Percentiles rank a stretch among this genome's conserved stretches.
phyloP scores from a whole-genome alignment of 257 asterid species.

The Ehretia macrophylla region DNA sequence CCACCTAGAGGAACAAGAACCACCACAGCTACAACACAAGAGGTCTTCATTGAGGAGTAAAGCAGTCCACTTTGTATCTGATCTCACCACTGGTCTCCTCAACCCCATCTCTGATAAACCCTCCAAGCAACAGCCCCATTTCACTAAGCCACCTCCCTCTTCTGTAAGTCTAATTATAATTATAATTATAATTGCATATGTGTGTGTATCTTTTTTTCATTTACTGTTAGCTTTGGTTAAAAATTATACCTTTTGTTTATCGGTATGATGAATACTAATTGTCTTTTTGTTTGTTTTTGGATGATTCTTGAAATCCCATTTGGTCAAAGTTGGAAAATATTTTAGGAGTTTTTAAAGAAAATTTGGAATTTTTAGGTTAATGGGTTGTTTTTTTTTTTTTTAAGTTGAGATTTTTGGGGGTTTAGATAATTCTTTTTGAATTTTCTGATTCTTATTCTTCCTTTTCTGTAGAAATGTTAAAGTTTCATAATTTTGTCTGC shows the following conservation, averaged over 20 bases:
- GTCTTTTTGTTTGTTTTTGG: background rate
- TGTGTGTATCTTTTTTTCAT: background rate
- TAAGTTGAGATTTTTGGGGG: background rate
- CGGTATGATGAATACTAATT: background rate
- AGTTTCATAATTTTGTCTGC: background rate
- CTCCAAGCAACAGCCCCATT: constrained; percentile 23
- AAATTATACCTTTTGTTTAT: background rate
- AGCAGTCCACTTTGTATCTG: constrained; percentile 93
- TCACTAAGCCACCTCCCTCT: constrained; percentile 19
- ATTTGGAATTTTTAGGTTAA: background rate
- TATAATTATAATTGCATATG: background rate
- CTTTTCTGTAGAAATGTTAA: background rate
- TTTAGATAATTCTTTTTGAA: background rate
- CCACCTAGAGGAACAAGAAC: constrained; percentile 13
- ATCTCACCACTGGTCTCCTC: constrained; percentile 76
- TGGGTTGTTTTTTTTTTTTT: background rate
- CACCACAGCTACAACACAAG: constrained; percentile 3
- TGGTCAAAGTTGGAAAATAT: background rate
- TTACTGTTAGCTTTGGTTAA: background rate
- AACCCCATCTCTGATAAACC: constrained; percentile 89
- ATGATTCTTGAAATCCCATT: background rate
- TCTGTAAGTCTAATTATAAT: constrained; percentile 33
- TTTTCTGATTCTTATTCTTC: background rate
- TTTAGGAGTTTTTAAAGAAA: background rate
- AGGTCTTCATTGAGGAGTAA: constrained; percentile 49